Evolutionary conservation across 257 asterid species (phyloP), one percentile per base, ranked within the genome.

Genomic region (Solanum sejunctum): DNA sequence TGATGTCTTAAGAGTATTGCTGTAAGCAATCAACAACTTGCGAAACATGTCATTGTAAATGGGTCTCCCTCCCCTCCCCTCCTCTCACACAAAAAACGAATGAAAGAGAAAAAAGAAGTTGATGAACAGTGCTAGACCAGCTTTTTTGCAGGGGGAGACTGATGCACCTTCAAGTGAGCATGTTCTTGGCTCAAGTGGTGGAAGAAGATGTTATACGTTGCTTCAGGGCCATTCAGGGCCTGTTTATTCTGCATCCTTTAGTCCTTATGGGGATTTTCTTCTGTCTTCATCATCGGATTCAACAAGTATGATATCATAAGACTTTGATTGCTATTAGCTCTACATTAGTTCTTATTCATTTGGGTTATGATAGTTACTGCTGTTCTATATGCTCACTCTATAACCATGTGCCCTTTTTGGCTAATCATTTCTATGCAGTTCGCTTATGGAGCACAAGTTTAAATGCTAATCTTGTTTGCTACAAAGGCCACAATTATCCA

Each of bases 401-500:
- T 41, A 56, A 82, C 49, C 49, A 52, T 80, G 49, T 51, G 82
- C 16, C 82, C 64, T 17, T 17, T 23, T 51, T 83, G 58, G 32
- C 13, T 54, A 67, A 67, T 67, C 51, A 56, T 67, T 41, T 81
- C 81, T 43, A 21, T 77, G 92, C 94, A 95, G 99, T 97, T 88
- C 93, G 98, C 67, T 86, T 97, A 55, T 97, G 99, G 99, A 94
- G 98, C 91, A 94, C 98, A 70, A 92, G 89, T 69, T 84, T 97
- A 82, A 95, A 95, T 90, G 94, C 98, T 79, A 97, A 97, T 88
- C 97, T 97, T 81, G 99, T 97, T 85, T 97, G 99, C 94, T 97
- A 97, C 94, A 97, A 97, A 90, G 97, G 98, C 80, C 99, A 97
- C 85, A 97, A 93, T 92, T 95, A 93, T 82, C 99, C 99, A 28